Percentiles rank a stretch among this genome's conserved stretches.
These are phyloP conservation scores for Buxus sempervirens DNA, from an alignment of 164 flowering plant species.

Conservation along the genomic window DNA sequence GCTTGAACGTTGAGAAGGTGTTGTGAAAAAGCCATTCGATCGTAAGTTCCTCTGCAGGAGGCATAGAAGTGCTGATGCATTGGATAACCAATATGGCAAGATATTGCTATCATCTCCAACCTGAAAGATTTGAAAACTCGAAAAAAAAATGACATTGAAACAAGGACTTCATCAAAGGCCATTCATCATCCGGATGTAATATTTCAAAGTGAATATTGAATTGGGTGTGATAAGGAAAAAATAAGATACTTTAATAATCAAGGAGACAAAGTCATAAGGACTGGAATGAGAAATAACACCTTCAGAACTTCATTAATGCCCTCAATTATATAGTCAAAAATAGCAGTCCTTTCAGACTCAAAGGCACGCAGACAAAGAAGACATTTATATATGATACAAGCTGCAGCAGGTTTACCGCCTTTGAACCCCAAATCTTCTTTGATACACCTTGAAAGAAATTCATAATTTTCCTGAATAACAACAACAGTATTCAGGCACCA, in stretches of 20 bases:
- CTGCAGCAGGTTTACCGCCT: slow-evolving; percentile 88
- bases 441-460: slow-evolving; percentile 74
- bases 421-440: slow-evolving; percentile 79
- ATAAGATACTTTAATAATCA: neutral
- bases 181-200: no score
- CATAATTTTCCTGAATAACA: slow-evolving; percentile 71
- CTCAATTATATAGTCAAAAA: slow-evolving; percentile 79
- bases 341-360: slow-evolving; percentile 89
- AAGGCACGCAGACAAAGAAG: slow-evolving; percentile 91
- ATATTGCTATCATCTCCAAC: slow-evolving; percentile 59
- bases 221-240: neutral
- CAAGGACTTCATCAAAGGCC: no score
- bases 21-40: slow-evolving; percentile 61
- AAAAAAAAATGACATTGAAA: neutral
- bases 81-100: slow-evolving; percentile 96
- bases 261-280: neutral
- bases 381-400: slow-evolving; percentile 79
- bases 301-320: slow-evolving; percentile 71
- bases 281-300: slow-evolving; percentile 33
- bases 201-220: no score
- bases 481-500: neutral
- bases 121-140: slow-evolving; percentile 34
- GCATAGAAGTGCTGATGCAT: slow-evolving; percentile 90
- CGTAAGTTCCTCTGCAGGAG: slow-evolving; percentile 75
- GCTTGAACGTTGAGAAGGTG: slow-evolving; percentile 59